phyloP scores from a whole-genome alignment of 371 early-diverging fungal species.

The Cokeromyces recurvatus region DNA sequence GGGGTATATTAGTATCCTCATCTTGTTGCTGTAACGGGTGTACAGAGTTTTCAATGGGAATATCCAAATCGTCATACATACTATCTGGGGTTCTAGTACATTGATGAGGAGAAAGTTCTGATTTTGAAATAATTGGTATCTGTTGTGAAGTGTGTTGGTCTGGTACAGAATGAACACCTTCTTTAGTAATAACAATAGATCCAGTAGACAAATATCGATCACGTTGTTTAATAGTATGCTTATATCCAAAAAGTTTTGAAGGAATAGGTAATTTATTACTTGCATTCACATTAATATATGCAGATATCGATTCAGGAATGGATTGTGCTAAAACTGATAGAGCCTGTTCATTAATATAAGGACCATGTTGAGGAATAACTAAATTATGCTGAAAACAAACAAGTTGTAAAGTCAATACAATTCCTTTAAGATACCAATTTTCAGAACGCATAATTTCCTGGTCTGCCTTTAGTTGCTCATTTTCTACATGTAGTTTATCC shows the following conservation, averaged over 20 bases:
- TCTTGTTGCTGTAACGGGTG: constrained; percentile 13
- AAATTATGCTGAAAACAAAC: constrained; percentile 43
- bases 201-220: constrained; percentile 26
- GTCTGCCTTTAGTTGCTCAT: constrained; percentile 44
- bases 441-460: constrained; percentile 57
- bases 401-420: constrained; percentile 49
- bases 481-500: constrained; percentile 42
- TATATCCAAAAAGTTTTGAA: constrained; percentile 19
- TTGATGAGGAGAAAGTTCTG: neutral
- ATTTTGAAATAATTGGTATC: constrained; percentile 2
- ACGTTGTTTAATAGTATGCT: constrained; percentile 19
- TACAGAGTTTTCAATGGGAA: constrained; percentile 17
- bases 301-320: constrained; percentile 33
- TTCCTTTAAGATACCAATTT: constrained; percentile 57
- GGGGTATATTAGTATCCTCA: constrained; percentile 6
- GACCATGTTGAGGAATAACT: constrained; percentile 39
- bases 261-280: constrained; percentile 32
- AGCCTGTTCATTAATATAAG: constrained; percentile 35
- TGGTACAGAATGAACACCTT: constrained; percentile 20
- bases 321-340: constrained; percentile 30
- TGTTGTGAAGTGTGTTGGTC: constrained; percentile 1
- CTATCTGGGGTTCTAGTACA: constrained; percentile 5
- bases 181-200: constrained; percentile 32
- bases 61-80: neutral
- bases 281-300: constrained; percentile 37